Conservation (phyloP, 495 filamentous ascomycete genomes). For the Diplogelasinospora grovesii region DNA sequence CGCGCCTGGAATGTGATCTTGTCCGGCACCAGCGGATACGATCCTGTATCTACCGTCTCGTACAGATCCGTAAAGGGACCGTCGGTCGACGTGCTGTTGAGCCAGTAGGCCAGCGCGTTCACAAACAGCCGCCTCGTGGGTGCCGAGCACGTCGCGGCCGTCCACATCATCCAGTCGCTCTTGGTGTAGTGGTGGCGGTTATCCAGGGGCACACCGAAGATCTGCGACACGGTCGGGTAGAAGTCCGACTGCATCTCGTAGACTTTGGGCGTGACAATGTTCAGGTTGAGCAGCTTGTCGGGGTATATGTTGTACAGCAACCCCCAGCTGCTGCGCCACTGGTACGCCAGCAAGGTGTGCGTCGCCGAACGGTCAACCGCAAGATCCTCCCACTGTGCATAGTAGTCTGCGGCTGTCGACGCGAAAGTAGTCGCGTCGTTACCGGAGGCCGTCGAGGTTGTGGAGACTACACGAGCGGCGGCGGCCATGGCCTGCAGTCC, state of each 20-base stretch:
- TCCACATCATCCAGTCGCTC: conserved; percentile 89
- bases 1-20: conserved; percentile 69
- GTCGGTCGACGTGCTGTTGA: conserved; percentile 76
- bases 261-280: conserved; percentile 65
- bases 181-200: conserved; percentile 86
- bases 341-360: conserved; percentile 85
- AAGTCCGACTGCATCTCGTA: conserved; percentile 79
- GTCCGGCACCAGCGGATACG: too few relatives aligned
- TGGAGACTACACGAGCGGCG: conserved; percentile 61
- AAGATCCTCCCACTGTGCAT: conserved; percentile 74
- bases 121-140: conserved; percentile 65
- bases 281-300: conserved; percentile 76
- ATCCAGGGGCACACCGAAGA: conserved; percentile 80
- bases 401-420: conserved; percentile 67
- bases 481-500: conserved; percentile 93
- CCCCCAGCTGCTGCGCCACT: conserved; percentile 94
- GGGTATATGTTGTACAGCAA: conserved; percentile 88
- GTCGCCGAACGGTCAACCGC: conserved; percentile 74
- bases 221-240: conserved; percentile 75
- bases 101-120: conserved; percentile 70
- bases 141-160: conserved; percentile 66
- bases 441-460: too few relatives aligned
- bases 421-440: conserved; percentile 62
- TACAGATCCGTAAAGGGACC: conserved; percentile 79
- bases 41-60: conserved; percentile 63